These are phyloP conservation scores for Arthroderma sp. DNA, from an alignment of 2,329 filamentous ascomycete species.

Conservation along the genomic window DNA sequence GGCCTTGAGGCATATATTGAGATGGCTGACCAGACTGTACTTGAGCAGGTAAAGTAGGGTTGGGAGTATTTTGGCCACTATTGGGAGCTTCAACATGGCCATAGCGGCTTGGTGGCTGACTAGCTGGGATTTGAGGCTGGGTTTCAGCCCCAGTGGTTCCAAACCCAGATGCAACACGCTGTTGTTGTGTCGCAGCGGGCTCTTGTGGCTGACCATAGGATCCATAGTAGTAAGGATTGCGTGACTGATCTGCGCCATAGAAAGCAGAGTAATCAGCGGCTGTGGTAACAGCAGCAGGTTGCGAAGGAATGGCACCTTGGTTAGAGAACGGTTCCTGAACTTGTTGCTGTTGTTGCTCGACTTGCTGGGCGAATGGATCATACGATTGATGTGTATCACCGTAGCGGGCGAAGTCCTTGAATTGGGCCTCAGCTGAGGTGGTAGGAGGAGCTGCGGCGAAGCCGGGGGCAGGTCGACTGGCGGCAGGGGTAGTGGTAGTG, in stretches of 20 bases:
- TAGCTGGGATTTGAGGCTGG: constrained; percentile 44
- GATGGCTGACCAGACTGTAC: constrained; percentile 41
- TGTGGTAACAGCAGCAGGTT: constrained; percentile 45
- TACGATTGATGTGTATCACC: constrained; percentile 61
- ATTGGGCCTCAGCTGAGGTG: constrained; percentile 33
- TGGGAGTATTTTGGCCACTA: constrained; percentile 83
- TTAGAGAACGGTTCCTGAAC: constrained; percentile 43
- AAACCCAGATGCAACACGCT: constrained; percentile 68
- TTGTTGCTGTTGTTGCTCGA: constrained; percentile 49
- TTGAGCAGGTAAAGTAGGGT: constrained; percentile 52
- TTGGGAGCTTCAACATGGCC: constrained; percentile 58
- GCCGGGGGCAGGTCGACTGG: constrained; percentile 48
- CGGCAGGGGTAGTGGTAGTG: constrained; percentile 34
- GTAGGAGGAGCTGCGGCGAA: constrained; percentile 47
- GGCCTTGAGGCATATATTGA: constrained; percentile 38
- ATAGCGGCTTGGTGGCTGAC: constrained; percentile 66
- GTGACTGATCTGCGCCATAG: constrained; percentile 63
- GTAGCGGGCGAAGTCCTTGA: constrained; percentile 42
- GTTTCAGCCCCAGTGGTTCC: constrained; percentile 46
- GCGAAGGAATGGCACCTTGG: constrained; percentile 47
- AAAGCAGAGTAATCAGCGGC: constrained; percentile 70
- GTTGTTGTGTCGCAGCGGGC: constrained; percentile 50
- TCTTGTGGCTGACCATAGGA: constrained; percentile 59
- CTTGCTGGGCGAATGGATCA: constrained; percentile 73
- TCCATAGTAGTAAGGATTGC: constrained; percentile 63